Percentiles rank a stretch among this genome's conserved stretches.
Evolutionary conservation across 2,329 filamentous ascomycete genomes (phyloP).

Genomic region (Ophiosphaerella herpotricha): DNA sequence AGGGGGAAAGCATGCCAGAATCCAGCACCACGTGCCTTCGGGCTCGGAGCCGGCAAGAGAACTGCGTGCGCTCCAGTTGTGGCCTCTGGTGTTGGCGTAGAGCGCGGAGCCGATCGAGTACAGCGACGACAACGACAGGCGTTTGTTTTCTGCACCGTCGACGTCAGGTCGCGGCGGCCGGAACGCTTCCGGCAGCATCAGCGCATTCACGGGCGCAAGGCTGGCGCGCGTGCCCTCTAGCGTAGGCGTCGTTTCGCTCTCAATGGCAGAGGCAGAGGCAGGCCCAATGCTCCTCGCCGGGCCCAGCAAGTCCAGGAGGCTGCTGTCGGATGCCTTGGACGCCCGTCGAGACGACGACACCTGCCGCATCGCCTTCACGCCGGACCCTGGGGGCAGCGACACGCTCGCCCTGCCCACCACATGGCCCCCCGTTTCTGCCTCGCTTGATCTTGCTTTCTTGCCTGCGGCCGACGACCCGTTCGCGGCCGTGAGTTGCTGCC

Average conservation of each 20-base stretch:
- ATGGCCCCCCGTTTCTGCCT: conserved; percentile 63
- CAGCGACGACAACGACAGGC: conserved; percentile 73
- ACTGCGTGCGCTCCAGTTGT: conserved; percentile 55
- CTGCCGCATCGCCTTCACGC: conserved; percentile 50
- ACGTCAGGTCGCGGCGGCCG: conserved; percentile 51
- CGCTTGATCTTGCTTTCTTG: conserved; percentile 63
- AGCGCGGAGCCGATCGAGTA: conserved; percentile 70
- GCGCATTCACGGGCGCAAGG: conserved; percentile 25
- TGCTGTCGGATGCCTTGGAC: conserved; percentile 53
- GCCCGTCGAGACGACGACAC: conserved; percentile 48
- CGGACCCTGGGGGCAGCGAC: conserved; percentile 64
- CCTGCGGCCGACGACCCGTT: conserved; percentile 43
- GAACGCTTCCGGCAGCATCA: conserved; percentile 56
- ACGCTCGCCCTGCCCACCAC: conserved; percentile 65
- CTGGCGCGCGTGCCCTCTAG: conserved; percentile 30
- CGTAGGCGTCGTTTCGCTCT: conserved; percentile 52
- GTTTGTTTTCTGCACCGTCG: conserved; percentile 58
- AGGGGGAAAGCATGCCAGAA: not conserved
- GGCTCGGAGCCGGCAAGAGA: conserved; percentile 52
- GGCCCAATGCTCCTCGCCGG: conserved; percentile 10
- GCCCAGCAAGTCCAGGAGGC: conserved; percentile 30
- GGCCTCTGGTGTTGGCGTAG: conserved; percentile 56
- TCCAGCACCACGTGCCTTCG: conserved; percentile 43
- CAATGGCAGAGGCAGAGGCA: conserved; percentile 49
- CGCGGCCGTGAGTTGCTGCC: conserved; percentile 55